These are phyloP conservation scores for Candida argentea DNA, from an alignment of 805 yeast genomes.

Conservation along the genomic window DNA sequence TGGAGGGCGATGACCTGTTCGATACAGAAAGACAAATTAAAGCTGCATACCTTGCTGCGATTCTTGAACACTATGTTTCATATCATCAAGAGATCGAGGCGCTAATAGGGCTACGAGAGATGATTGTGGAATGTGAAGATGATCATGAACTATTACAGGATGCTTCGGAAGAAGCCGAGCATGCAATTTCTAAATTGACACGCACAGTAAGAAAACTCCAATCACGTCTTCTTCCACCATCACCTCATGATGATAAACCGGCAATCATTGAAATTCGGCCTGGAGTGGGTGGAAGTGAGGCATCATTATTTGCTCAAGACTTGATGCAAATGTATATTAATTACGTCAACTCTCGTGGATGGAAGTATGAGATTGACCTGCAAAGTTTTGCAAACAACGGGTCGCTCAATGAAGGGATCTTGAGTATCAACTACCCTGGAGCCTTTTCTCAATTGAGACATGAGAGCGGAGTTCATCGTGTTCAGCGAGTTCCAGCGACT, in stretches of 20 bases:
- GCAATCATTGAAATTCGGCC: conserved; percentile 83
- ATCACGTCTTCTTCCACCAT: conserved; percentile 59
- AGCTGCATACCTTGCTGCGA: conserved; percentile 21
- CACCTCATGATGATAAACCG: conserved; percentile 64
- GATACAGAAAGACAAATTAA: conserved; percentile 23
- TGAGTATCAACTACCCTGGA: conserved; percentile 61
- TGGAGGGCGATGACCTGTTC: conserved; percentile 22
- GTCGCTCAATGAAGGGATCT: conserved; percentile 63
- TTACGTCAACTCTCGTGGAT: conserved; percentile 52
- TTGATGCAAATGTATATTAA: conserved; percentile 71
- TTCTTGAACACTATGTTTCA: conserved; percentile 21
- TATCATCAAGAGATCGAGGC: conserved; percentile 18
- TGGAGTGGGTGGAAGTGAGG: conserved; percentile 95
- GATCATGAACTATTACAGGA: conserved; percentile 39
- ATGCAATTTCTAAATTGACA: conserved; percentile 35
- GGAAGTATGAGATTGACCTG: conserved; percentile 60
- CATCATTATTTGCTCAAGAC: conserved; percentile 77
- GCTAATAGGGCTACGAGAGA: conserved; percentile 16
- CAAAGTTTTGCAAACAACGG: conserved; percentile 50
- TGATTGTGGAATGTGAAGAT: conserved; percentile 12
- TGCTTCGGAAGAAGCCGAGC: conserved; percentile 51
- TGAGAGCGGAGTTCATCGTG: conserved; percentile 95
- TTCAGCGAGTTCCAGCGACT: conserved; percentile 88
- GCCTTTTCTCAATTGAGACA: conserved; percentile 62
- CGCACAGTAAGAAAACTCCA: conserved; percentile 38